These are phyloP conservation scores for Podospora pseudoanserina DNA, from an alignment of 495 filamentous ascomycete species.

Conservation along the genomic window DNA sequence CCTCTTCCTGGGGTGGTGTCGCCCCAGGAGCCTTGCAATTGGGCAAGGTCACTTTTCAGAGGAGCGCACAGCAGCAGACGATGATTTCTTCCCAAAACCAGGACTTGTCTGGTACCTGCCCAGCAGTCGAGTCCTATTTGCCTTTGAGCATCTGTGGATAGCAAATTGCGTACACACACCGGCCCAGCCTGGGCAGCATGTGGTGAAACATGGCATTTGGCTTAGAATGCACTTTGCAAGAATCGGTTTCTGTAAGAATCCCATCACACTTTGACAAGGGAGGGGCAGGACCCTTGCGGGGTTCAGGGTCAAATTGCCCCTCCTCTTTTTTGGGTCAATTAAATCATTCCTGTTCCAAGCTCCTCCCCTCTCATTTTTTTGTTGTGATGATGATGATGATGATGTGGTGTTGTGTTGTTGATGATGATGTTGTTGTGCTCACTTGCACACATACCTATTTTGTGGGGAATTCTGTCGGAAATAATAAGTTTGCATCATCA, in stretches of 20 bases:
- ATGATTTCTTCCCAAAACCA: neutral
- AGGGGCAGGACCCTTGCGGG: neutral
- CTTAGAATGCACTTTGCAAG: slow-evolving; percentile 12
- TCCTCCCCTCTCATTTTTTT: neutral
- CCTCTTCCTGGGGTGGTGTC: neutral
- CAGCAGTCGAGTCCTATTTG: neutral
- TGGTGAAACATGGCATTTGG: slow-evolving; percentile 28
- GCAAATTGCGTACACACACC: neutral
- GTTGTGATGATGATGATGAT: neutral
- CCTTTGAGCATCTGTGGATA: neutral
- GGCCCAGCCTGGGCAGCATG: slow-evolving; percentile 8
- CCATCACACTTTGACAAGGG: slow-evolving; percentile 15
- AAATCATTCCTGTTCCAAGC: neutral
- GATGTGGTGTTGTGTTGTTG: neutral
- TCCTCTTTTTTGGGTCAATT: neutral
- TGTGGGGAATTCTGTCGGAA: neutral
- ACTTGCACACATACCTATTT: neutral
- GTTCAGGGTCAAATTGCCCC: neutral
- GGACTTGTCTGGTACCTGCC: neutral
- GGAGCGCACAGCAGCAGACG: neutral
- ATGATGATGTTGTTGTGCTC: neutral
- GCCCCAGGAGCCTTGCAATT: neutral
- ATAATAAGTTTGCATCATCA: too few species aligned
- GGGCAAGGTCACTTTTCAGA: neutral
- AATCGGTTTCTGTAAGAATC: slow-evolving; percentile 15